Evolutionary conservation across 257 asterid species (phyloP).

Genomic region (Nicotiana undulata): DNA sequence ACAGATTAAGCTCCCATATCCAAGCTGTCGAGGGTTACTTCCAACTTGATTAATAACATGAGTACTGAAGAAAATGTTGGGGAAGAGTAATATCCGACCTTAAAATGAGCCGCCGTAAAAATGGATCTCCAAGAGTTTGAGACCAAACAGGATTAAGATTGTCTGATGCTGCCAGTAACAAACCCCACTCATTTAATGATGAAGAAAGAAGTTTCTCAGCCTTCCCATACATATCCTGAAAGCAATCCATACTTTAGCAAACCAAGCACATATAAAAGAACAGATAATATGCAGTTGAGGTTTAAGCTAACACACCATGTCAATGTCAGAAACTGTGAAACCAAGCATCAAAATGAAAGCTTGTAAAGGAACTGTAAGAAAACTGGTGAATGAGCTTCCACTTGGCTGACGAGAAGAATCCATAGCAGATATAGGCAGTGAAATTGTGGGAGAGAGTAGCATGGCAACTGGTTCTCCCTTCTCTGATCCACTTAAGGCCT

Average conservation of each 20-base stretch:
- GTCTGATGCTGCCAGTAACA: constrained; percentile 44
- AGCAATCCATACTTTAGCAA: constrained; percentile 7
- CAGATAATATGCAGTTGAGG: background rate
- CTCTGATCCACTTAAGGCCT: constrained; percentile 80
- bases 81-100: constrained; percentile 39
- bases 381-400: constrained; percentile 83
- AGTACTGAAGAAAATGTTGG: background rate
- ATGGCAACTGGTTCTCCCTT: constrained; percentile 88
- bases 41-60: constrained; percentile 3
- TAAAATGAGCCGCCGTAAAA: constrained; percentile 77
- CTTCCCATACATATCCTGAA: constrained; percentile 59
- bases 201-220: constrained; percentile 76
- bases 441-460: constrained; percentile 70
- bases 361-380: constrained; percentile 85
- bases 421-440: constrained; percentile 49
- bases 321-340: constrained; percentile 60
- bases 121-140: constrained; percentile 66
- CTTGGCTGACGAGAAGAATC: constrained; percentile 63
- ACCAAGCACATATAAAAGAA: background rate
- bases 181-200: constrained; percentile 62
- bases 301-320: constrained; percentile 42
- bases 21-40: background rate
- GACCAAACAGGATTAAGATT: constrained; percentile 82
- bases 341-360: constrained; percentile 77
- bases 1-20: background rate